Evolutionary conservation across 257 asterid genomes (phyloP).

Genomic region (Salvia hispanica): DNA sequence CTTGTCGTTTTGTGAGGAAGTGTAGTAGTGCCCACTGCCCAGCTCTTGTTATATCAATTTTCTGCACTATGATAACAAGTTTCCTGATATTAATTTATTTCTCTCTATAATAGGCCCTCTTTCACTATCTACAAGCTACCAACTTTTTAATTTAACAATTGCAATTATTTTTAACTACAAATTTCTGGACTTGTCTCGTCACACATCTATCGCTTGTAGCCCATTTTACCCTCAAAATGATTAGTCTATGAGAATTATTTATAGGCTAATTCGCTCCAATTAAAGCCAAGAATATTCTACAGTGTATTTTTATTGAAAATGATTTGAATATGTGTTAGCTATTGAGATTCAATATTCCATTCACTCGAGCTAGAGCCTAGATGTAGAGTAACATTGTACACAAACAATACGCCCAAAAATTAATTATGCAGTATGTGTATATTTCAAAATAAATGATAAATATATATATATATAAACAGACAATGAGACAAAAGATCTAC

Average conservation of each 20-base stretch:
- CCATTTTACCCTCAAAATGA: constrained; percentile 13
- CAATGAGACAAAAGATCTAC: background rate
- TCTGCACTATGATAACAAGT: constrained; percentile 1
- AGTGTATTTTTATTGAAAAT: too few relatives aligned
- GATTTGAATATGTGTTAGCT: too few relatives aligned
- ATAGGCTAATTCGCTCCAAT: background rate
- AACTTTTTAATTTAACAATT: constrained; percentile 11
- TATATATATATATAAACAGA: background rate
- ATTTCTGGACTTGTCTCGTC: constrained; percentile 1
- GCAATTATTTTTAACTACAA: constrained; percentile 5
- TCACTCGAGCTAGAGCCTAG: too few relatives aligned
- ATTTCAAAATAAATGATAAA: background rate
- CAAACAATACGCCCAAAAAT: background rate
- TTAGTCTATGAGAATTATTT: background rate
- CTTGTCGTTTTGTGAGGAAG: too few relatives aligned
- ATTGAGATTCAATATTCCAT: too few relatives aligned
- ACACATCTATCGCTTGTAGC: background rate
- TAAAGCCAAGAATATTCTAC: too few relatives aligned
- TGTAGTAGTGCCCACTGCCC: constrained; percentile 28
- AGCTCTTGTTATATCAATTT: constrained; percentile 30
- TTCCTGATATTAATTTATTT: background rate
- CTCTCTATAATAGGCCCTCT: background rate
- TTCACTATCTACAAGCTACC: constrained; percentile 5
- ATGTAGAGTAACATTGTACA: background rate
- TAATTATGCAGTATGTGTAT: background rate